Base-by-base conservation (phyloP, 805 yeast species). In the Candida pini region DNA sequence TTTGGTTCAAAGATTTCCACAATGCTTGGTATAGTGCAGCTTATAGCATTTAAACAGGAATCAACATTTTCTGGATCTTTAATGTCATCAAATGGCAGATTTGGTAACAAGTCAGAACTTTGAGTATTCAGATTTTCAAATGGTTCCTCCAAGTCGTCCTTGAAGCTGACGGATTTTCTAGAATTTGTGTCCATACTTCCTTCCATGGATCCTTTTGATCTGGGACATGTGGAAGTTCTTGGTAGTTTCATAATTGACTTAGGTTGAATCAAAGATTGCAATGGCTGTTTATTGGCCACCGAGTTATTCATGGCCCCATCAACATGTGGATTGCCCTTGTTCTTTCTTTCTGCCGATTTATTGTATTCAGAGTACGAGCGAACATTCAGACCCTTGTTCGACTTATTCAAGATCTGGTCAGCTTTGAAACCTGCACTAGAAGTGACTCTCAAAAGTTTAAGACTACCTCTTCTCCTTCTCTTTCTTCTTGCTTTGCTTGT, bases 171-270 rank as follows among this genome's bases (percentile, higher is more conserved):
- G 3, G 45, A 43, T 31, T 46, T 46, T 22, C 40, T 41, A 15
- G 42, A 34, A 7, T 23, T 19, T 1, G 28, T 24, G 12, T 46
- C 51, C 18, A 21, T 17, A 14, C 40, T 41, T 9, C 38, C 43
- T 15, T 30, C 8, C 2, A 34, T 5, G 6, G 29, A 23, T 4
- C 30, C 28, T 7, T n/a, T n/a, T 10, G 23, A 20, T 20, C 23
- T 20, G 8, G 23, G 23, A 8, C 31, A 26, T 3, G 39, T 19
- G 5, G 33, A 28, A 2, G 39, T 22, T 18, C 35, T 28, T 15
- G 30, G 31, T 14, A 34, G 46, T 24, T 45, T 45, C 47, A 45
- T 42, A 17, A 45, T 45, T 1, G 49, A 45, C 19, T 45, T 45
- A 8, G 23, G 9, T 18, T 6, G 4, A 26, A 15, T 25, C n/a